phyloP scores from a whole-genome alignment of 441 rosid genomes.

The Gossypium laxum region DNA sequence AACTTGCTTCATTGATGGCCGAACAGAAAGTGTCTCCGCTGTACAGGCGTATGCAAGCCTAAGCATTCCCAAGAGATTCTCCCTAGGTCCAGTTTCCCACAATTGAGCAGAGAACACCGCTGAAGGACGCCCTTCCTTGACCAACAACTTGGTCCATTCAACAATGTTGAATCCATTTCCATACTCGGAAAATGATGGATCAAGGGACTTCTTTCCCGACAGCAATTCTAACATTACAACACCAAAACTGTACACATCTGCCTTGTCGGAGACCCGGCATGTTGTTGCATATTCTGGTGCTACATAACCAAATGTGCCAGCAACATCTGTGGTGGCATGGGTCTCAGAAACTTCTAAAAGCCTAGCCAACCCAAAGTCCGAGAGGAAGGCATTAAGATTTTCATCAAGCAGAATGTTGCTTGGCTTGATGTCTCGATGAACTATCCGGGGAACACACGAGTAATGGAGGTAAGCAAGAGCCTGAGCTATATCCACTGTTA shows the following conservation, averaged over 20 bases:
- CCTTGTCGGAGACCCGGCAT: slow-evolving; percentile 60
- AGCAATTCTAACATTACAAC: slow-evolving; percentile 47
- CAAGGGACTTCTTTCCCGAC: slow-evolving; percentile 57
- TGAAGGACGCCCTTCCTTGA: slow-evolving; percentile 37
- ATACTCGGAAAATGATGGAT: slow-evolving; percentile 54
- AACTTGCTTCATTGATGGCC: slow-evolving; percentile 49
- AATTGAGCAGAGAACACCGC: slow-evolving; percentile 41
- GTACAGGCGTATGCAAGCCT: slow-evolving; percentile 49
- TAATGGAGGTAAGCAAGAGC: slow-evolving; percentile 60
- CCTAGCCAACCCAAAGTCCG: slow-evolving; percentile 63
- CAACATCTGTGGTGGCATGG: slow-evolving; percentile 63
- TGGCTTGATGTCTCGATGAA: slow-evolving; percentile 66
- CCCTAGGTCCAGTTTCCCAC: slow-evolving; percentile 46
- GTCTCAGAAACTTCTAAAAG: slow-evolving; percentile 60
- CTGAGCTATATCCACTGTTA: slow-evolving; percentile 49
- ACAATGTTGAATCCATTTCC: slow-evolving; percentile 62
- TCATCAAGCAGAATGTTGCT: slow-evolving; percentile 62
- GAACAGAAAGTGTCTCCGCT: slow-evolving; percentile 35
- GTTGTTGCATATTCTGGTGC: slow-evolving; percentile 70
- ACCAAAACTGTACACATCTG: slow-evolving; percentile 66
- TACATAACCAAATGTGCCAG: slow-evolving; percentile 66
- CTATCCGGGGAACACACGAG: slow-evolving; percentile 46
- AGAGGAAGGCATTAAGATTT: slow-evolving; percentile 51
- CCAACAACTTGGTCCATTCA: slow-evolving; percentile 48
- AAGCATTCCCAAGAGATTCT: slow-evolving; percentile 35